Percentiles rank a stretch among this genome's conserved stretches.
Evolutionary conservation across 345 rosid genomes (phyloP).

Genomic region (Boechera divaricarpa): DNA sequence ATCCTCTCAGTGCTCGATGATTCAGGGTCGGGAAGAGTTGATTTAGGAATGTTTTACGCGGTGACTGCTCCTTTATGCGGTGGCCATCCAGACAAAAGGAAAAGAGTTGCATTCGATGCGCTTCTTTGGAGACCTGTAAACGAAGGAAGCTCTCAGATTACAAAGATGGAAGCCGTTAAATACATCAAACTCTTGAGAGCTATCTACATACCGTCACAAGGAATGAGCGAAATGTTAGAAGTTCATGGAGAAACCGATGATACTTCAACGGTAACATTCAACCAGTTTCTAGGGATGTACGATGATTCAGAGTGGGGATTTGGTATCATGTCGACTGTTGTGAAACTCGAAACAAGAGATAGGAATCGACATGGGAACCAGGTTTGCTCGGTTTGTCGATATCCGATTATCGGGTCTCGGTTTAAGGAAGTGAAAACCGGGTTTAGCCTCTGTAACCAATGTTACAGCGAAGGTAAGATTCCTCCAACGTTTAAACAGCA

Average conservation of each 20-base stretch:
- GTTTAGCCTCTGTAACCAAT: constrained; percentile 88
- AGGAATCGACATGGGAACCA: constrained; percentile 82
- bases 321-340: constrained; percentile 77
- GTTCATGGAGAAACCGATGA: constrained; percentile 73
- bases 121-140: constrained; percentile 86
- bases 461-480: constrained; percentile 96
- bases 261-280: constrained; percentile 65
- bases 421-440: constrained; percentile 87
- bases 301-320: constrained; percentile 94
- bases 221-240: constrained; percentile 69
- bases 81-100: constrained; percentile 80
- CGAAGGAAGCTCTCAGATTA: constrained; percentile 78
- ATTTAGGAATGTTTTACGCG: constrained; percentile 87
- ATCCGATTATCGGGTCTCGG: constrained; percentile 87
- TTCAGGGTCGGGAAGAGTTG: constrained; percentile 85
- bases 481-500: constrained; percentile 65
- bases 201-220: constrained; percentile 70
- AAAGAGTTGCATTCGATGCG: constrained; percentile 79
- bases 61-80: constrained; percentile 82
- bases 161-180: constrained; percentile 60
- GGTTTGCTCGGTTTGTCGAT: constrained; percentile 84
- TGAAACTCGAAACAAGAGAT: constrained; percentile 82
- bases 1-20: constrained; percentile 77
- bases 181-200: constrained; percentile 83
- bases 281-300: constrained; percentile 79